phyloP scores from a whole-genome alignment of 345 rosid species.

The Murraya paniculata region DNA sequence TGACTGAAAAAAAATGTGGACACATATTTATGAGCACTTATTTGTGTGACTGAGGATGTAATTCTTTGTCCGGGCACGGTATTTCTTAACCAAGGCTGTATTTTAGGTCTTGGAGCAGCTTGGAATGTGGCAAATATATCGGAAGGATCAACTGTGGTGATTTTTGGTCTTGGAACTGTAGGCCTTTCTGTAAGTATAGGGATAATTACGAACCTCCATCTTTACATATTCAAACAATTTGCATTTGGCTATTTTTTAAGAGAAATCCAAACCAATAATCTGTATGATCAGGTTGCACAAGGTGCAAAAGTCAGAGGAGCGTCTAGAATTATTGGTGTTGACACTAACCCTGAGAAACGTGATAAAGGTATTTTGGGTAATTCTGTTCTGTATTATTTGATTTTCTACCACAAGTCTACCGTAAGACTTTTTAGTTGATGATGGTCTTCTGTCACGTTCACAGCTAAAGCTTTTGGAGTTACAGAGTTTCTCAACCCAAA shows the following conservation, averaged over 20 bases:
- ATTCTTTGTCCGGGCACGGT: neutral
- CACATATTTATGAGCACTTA: neutral
- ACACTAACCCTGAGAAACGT: constrained; percentile 66
- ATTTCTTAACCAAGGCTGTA: neutral
- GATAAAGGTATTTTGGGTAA: constrained; percentile 52
- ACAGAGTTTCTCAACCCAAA: constrained; percentile 69
- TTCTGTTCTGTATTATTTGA: constrained; percentile 10
- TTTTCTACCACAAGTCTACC: neutral
- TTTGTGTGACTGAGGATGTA: neutral
- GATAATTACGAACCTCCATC: neutral
- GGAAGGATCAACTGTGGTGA: constrained; percentile 71
- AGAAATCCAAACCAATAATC: neutral
- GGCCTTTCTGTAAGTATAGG: constrained; percentile 79
- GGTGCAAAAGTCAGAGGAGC: constrained; percentile 91
- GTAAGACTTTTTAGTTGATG: constrained; percentile 1
- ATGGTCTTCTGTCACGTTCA: constrained; percentile 12
- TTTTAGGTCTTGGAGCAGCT: constrained; percentile 88
- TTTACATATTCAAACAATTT: neutral
- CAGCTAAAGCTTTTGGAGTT: constrained; percentile 87
- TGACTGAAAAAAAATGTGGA: neutral
- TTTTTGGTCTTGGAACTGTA: constrained; percentile 91
- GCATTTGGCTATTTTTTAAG: neutral
- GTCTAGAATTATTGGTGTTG: constrained; percentile 78
- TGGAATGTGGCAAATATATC: constrained; percentile 91
- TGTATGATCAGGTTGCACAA: constrained; percentile 71